Conservation (phyloP, 2,329 filamentous ascomycete species). For the Boeremia lycopersici region DNA sequence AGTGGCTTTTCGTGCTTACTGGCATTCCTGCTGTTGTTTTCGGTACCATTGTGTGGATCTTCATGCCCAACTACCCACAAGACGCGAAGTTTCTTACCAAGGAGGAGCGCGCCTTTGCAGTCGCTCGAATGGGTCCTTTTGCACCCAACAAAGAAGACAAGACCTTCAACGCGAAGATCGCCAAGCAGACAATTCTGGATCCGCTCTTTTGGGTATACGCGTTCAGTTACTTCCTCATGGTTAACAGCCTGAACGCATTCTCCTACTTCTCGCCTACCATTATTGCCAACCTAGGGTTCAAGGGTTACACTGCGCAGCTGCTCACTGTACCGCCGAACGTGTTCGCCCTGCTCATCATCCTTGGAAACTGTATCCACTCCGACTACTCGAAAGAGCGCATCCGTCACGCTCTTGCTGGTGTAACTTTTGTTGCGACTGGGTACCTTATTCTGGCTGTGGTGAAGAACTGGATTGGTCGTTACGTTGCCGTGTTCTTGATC, state of each 20-base stretch:
- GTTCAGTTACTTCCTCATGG: constrained; percentile 39
- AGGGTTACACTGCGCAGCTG: constrained; percentile 66
- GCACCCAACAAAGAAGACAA: constrained; percentile 48
- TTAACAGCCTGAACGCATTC: constrained; percentile 52
- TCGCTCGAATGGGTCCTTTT: constrained; percentile 64
- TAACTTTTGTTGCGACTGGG: constrained; percentile 24
- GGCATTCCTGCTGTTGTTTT: constrained; percentile 71
- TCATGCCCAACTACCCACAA: constrained; percentile 76
- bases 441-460: constrained; percentile 26
- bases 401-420: constrained; percentile 24
- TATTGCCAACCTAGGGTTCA: constrained; percentile 61
- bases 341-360: constrained; percentile 60
- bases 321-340: constrained; percentile 72
- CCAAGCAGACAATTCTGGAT: constrained; percentile 55
- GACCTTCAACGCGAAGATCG: constrained; percentile 55
- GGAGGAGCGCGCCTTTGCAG: constrained; percentile 71
- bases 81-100: constrained; percentile 73
- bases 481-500: constrained; percentile 29
- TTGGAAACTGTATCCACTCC: constrained; percentile 28
- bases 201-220: constrained; percentile 61
- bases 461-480: constrained; percentile 29
- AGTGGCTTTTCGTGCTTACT: constrained; percentile 61
- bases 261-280: constrained; percentile 67
- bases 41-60: constrained; percentile 71
- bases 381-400: constrained; percentile 30